phyloP scores from a whole-genome alignment of 2,329 filamentous ascomycete genomes.

The Hirsutella minnesotensis region DNA sequence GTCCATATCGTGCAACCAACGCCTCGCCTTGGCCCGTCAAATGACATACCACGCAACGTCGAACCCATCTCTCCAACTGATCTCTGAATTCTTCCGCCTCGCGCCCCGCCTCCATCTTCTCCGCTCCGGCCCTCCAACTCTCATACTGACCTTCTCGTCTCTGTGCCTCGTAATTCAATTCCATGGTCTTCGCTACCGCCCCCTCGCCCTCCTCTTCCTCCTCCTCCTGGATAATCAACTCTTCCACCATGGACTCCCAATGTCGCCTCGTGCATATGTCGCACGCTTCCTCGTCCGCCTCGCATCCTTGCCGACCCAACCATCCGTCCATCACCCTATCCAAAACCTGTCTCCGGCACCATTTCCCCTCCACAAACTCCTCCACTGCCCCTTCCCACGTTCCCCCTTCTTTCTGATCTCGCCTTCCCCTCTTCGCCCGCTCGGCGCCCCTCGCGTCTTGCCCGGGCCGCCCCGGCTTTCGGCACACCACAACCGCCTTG shows the following conservation, averaged over 20 bases:
- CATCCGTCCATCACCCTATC: conserved; percentile 2
- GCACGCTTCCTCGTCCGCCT: conserved; percentile 2
- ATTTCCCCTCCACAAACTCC: too few species aligned
- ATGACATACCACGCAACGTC: not conserved
- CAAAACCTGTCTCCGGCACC: not conserved
- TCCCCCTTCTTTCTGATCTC: not conserved
- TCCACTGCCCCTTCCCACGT: not conserved
- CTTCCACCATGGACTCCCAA: too few species aligned
- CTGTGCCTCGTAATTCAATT: too few species aligned
- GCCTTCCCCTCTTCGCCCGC: not conserved
- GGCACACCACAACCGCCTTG: too few species aligned
- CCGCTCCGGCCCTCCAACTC: too few species aligned
- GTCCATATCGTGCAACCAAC: not conserved
- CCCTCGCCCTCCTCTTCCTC: too few species aligned
- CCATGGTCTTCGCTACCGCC: not conserved
- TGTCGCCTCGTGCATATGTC: too few species aligned
- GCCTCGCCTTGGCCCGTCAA: not conserved
- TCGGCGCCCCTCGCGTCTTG: conserved; percentile 1
- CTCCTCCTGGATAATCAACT: too few species aligned
- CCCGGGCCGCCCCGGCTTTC: too few species aligned
- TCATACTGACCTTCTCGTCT: too few species aligned
- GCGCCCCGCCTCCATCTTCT: not conserved
- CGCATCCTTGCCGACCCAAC: not conserved
- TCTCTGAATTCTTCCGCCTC: not conserved
- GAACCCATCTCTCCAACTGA: not conserved